Evolutionary conservation across 192 early-diverging fungal genomes (phyloP).

Genomic region (Backusella tarrabulga): DNA sequence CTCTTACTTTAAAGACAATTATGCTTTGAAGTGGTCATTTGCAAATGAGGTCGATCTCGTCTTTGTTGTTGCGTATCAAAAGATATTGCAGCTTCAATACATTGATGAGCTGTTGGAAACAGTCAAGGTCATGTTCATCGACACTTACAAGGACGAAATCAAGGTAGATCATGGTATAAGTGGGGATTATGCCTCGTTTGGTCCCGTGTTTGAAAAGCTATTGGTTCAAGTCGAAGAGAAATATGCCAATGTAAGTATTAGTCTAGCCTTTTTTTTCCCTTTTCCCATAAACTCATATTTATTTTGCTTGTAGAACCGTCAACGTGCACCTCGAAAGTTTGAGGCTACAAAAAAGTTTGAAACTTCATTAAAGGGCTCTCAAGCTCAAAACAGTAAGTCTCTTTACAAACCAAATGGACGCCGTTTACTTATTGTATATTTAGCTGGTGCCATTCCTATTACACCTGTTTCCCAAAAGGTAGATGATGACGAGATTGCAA

Average conservation of each 20-base stretch:
- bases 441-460: not conserved
- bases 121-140: constrained; percentile 65
- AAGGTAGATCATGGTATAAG: constrained; percentile 27
- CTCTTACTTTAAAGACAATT: constrained; percentile 65
- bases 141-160: constrained; percentile 49
- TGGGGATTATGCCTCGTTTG: constrained; percentile 48
- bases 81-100: constrained; percentile 82
- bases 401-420: not conserved
- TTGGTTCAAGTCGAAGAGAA: constrained; percentile 68
- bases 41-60: constrained; percentile 80
- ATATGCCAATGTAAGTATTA: constrained; percentile 44
- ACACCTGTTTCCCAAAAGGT: constrained; percentile 11
- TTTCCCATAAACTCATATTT: not conserved
- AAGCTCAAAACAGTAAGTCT: constrained; percentile 43
- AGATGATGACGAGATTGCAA: constrained; percentile 49
- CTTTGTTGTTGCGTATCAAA: constrained; percentile 86
- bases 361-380: constrained; percentile 56
- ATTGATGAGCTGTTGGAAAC: constrained; percentile 78
- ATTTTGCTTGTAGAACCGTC: constrained; percentile 31
- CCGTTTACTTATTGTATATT: not conserved
- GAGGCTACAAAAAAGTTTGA: constrained; percentile 78
- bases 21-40: constrained; percentile 76
- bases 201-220: constrained; percentile 68
- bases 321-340: constrained; percentile 70
- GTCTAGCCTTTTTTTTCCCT: not conserved